phyloP scores from a whole-genome alignment of 2,329 filamentous ascomycete species.

The Fusarium sp. region DNA sequence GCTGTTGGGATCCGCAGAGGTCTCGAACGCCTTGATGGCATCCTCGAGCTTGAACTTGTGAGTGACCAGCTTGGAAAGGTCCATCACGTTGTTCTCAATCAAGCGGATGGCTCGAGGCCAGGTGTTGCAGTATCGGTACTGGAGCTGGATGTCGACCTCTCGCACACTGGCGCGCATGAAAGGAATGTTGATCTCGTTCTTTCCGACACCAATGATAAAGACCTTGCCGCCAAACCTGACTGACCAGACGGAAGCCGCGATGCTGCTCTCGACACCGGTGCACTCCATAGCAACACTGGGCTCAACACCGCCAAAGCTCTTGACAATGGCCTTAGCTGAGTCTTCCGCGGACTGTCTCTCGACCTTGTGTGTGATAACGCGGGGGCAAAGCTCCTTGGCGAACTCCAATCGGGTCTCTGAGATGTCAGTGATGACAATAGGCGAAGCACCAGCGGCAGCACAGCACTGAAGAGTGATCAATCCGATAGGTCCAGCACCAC shows the following conservation, averaged over 20 bases:
- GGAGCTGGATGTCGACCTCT: conserved; percentile 95
- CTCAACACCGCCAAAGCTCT: conserved; percentile 81
- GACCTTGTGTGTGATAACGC: conserved; percentile 84
- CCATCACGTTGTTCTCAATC: conserved; percentile 84
- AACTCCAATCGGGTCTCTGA: conserved; percentile 87
- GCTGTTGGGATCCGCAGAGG: conserved; percentile 86
- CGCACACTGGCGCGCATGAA: conserved; percentile 93
- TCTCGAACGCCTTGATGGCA: conserved; percentile 89
- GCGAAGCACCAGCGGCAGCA: conserved; percentile 87
- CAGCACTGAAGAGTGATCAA: conserved; percentile 88
- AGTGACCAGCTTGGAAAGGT: conserved; percentile 85
- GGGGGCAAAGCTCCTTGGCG: conserved; percentile 84
- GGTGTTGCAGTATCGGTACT: conserved; percentile 96
- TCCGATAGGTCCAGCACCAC: conserved; percentile 94
- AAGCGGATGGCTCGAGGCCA: conserved; percentile 95
- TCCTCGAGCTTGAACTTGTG: conserved; percentile 90
- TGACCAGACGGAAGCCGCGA: conserved; percentile 87
- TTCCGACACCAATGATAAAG: conserved; percentile 95
- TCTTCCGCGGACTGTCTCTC: conserved; percentile 76
- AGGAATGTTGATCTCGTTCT: conserved; percentile 93
- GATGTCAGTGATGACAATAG: conserved; percentile 94
- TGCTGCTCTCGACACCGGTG: conserved; percentile 92
- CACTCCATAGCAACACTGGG: conserved; percentile 89
- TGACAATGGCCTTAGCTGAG: conserved; percentile 74
- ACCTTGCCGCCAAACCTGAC: conserved; percentile 97